Conservation (phyloP, 2,329 filamentous ascomycete species). For the Aspergillus viridinutans region DNA sequence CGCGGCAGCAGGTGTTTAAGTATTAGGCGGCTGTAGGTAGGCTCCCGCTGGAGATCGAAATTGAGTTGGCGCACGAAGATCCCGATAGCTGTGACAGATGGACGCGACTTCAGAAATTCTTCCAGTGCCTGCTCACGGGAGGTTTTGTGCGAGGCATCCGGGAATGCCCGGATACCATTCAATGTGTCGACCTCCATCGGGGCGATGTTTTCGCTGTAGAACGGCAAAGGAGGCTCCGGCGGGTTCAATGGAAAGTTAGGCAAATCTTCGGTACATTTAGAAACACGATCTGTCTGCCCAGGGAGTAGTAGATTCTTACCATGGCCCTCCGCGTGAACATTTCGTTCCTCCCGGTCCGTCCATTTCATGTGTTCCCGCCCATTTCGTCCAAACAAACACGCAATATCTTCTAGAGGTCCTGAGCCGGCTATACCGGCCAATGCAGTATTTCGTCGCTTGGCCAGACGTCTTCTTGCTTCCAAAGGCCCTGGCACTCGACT, state of each 20-base stretch:
- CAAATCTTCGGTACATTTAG: conserved; percentile 10
- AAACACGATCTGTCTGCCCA: background rate
- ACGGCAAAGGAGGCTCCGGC: conserved; percentile 14
- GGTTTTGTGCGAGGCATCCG: background rate
- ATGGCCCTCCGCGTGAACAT: conserved; percentile 17
- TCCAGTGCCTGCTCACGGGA: conserved; percentile 13
- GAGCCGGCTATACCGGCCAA: conserved; percentile 34
- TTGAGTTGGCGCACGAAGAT: conserved; percentile 23
- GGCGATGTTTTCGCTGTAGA: conserved; percentile 18
- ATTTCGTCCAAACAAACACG: conserved; percentile 40
- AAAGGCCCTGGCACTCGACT: conserved; percentile 60
- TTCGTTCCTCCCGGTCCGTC: conserved; percentile 25
- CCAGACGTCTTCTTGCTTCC: conserved; percentile 55
- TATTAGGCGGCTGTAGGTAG: conserved; percentile 32
- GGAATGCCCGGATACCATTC: background rate
- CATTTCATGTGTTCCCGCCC: conserved; percentile 37
- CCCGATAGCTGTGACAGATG: conserved; percentile 26
- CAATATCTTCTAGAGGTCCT: conserved; percentile 34
- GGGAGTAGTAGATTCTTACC: conserved; percentile 16
- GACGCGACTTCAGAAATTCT: conserved; percentile 17
- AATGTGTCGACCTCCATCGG: conserved; percentile 6
- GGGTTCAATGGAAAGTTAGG: conserved; percentile 16
- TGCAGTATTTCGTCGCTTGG: conserved; percentile 54
- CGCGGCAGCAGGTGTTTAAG: conserved; percentile 28
- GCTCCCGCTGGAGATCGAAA: conserved; percentile 33